These are phyloP conservation scores for Tricholoma saponaceum DNA, from an alignment of 768 basidiomycete species.

Conservation along the genomic window DNA sequence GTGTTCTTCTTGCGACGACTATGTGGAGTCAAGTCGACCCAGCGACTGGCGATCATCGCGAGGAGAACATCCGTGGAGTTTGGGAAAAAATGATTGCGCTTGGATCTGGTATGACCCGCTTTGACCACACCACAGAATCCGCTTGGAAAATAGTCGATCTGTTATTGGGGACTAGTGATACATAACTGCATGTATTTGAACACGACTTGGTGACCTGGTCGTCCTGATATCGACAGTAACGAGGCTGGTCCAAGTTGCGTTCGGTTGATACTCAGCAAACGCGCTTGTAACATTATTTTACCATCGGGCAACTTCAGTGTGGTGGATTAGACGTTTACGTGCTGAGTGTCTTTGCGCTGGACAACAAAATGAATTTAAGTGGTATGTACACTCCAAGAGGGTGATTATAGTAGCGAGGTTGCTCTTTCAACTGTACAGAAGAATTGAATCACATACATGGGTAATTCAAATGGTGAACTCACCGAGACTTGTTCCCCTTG, in stretches of 20 bases:
- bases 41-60: background rate
- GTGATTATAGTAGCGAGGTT: background rate
- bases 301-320: too few relatives aligned
- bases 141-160: background rate
- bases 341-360: too few relatives aligned
- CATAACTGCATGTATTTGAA: too few relatives aligned
- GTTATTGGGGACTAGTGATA: background rate
- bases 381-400: too few relatives aligned
- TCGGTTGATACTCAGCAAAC: too few relatives aligned
- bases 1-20: background rate
- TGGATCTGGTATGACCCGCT: constrained; percentile 1
- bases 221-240: too few relatives aligned
- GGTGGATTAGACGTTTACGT: too few relatives aligned
- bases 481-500: background rate
- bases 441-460: background rate
- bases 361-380: too few relatives aligned
- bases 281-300: too few relatives aligned
- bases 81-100: background rate
- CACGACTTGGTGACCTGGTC: too few relatives aligned
- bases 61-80: background rate
- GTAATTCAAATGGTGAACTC: background rate
- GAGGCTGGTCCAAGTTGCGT: too few relatives aligned
- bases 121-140: background rate
- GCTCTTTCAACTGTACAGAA: background rate
- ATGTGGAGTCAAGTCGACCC: constrained; percentile 1